phyloP scores from a whole-genome alignment of 2,329 filamentous ascomycete species.

The Chalaropsis thielavioides region DNA sequence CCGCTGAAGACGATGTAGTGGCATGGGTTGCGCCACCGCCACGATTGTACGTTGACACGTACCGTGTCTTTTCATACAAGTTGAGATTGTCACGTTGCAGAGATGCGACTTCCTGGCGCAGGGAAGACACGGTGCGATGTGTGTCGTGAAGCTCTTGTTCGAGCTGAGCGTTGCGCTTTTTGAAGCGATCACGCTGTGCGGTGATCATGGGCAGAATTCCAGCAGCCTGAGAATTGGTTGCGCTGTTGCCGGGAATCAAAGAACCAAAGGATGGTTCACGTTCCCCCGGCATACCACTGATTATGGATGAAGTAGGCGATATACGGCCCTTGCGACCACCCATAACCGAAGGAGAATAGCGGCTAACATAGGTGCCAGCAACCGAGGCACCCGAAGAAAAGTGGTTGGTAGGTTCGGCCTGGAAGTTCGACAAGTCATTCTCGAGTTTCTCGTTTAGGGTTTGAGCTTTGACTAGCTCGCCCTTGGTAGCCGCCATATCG shows the following conservation, averaged over 20 bases:
- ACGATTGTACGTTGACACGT: constrained; percentile 85
- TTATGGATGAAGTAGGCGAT: constrained; percentile 94
- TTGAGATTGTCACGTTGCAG: constrained; percentile 93
- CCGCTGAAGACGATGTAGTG: constrained; percentile 44
- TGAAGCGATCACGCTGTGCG: constrained; percentile 94
- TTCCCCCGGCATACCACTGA: constrained; percentile 54
- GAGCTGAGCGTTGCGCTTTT: constrained; percentile 82
- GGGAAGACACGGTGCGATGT: constrained; percentile 66
- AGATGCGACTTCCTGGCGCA: constrained; percentile 80
- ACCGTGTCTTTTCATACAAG: constrained; percentile 94
- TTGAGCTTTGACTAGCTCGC: constrained; percentile 72
- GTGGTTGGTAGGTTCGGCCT: constrained; percentile 58
- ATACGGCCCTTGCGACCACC: constrained; percentile 50
- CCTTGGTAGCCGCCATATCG: constrained; percentile 67
- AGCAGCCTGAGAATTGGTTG: constrained; percentile 27
- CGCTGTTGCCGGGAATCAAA: constrained; percentile 35
- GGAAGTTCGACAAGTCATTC: constrained; percentile 75
- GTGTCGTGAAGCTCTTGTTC: constrained; percentile 79
- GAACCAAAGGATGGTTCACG: constrained; percentile 50
- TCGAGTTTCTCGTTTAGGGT: constrained; percentile 80
- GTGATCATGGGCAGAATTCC: constrained; percentile 97
- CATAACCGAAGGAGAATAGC: constrained; percentile 51
- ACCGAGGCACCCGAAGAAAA: constrained; percentile 87
- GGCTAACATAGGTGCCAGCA: constrained; percentile 75
- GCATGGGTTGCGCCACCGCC: constrained; percentile 28